Percentiles rank a stretch among this genome's conserved stretches.
These are phyloP conservation scores for Daldinia childiae DNA, from an alignment of 495 filamentous ascomycete species.

Conservation along the genomic window DNA sequence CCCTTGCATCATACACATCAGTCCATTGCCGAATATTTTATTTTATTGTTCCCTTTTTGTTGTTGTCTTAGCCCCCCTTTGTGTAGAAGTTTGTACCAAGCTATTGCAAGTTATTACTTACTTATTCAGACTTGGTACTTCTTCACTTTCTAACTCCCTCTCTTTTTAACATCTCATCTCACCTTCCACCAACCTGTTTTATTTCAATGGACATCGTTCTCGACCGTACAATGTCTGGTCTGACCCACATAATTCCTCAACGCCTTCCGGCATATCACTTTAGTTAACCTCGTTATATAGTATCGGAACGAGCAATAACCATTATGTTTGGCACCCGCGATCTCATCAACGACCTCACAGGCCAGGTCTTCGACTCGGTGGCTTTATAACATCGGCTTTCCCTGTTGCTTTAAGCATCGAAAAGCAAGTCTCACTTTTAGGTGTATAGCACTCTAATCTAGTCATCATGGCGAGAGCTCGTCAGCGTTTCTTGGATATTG, in stretches of 20 bases:
- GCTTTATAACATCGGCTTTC: slow-evolving; percentile 40
- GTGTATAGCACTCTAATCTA: slow-evolving; percentile 11
- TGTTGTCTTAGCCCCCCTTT: slow-evolving; percentile 36
- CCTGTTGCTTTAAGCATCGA: slow-evolving; percentile 10
- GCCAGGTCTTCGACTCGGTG: slow-evolving; percentile 39
- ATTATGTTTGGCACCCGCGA: slow-evolving; percentile 40
- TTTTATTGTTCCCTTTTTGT: background rate
- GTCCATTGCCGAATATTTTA: slow-evolving; percentile 3
- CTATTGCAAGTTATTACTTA: background rate
- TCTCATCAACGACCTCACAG: slow-evolving; percentile 42
- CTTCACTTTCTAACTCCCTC: slow-evolving; percentile 1
- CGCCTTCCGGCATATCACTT: slow-evolving; percentile 13
- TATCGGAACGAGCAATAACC: slow-evolving; percentile 28
- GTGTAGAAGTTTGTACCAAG: slow-evolving; percentile 14
- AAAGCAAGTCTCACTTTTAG: background rate
- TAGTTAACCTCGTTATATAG: slow-evolving; percentile 30
- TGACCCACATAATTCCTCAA: slow-evolving; percentile 9
- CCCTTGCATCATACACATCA: slow-evolving; percentile 6
- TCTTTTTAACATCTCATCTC: slow-evolving; percentile 24
- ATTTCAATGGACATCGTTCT: slow-evolving; percentile 14
- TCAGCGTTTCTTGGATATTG: slow-evolving; percentile 47
- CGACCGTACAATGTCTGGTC: slow-evolving; percentile 14
- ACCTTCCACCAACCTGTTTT: slow-evolving; percentile 22
- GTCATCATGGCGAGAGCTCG: slow-evolving; percentile 35
- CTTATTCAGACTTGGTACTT: slow-evolving; percentile 6